Evolutionary conservation across 345 rosid genomes (phyloP), one percentile per base, ranked within the genome.

Genomic region (Kandelia obovata): DNA sequence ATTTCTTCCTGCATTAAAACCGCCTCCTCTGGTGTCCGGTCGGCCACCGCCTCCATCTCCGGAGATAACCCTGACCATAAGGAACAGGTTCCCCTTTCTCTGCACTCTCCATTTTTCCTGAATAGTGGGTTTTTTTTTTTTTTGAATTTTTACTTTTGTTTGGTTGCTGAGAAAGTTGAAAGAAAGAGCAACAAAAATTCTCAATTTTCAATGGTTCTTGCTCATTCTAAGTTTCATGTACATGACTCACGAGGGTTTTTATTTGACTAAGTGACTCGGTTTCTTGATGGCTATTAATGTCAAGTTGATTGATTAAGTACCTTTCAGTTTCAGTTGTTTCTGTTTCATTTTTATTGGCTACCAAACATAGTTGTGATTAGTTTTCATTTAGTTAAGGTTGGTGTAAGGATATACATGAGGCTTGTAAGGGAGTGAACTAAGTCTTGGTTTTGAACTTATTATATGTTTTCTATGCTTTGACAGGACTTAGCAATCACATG

Each of bases 21-120:
- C 52, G 98, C 98, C 58, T 94, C 98, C 53, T 88, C 96, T 43
- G 96, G 98, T 58, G 98, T 94, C 25, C 89, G 96, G 49, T 85
- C 97, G 57, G 97, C 96, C 57, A 80, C 98, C 64, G 88, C 96
- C 20, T 91, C 98, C 7, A 82, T 94, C 49, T 81, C 97, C 39
- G 71, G 91, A 7, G 93, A 88, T 69, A 65, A 79, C 0, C 81
- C 71, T 1, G 88, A 82, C 58, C 87, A 56, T 35, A 95, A 80
- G 68, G 99, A 95, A 76, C 92, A 89, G 96, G 99, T 90, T 67
- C 39, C 19, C 39, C 19, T 70, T 7, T 65, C 17, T 26, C 23
- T 32, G 2, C 0, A 32, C 7, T 30, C 19, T 35, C 21, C 35
- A 6, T 51, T 21, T 52, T 6, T 35, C 25, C 17, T 11, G 0